Conservation (phyloP, 495 filamentous ascomycete species). For the Penicillium coffeae region DNA sequence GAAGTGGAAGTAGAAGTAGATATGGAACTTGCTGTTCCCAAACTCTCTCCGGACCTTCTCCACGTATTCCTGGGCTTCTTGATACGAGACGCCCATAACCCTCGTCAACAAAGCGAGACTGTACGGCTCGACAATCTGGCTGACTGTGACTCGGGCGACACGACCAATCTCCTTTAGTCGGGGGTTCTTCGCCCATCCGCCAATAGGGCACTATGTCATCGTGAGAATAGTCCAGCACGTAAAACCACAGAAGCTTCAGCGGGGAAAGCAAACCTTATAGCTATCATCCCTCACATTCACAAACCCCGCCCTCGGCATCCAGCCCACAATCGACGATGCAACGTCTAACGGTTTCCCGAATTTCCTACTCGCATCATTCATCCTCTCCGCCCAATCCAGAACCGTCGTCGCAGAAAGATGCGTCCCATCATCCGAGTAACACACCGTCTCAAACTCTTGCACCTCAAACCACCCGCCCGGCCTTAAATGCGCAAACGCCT, state of each 20-base stretch:
- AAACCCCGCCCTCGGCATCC: conserved; percentile 34
- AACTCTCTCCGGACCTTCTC: conserved; percentile 33
- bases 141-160: conserved; percentile 29
- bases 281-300: conserved; percentile 33
- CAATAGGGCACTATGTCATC: conserved; percentile 33
- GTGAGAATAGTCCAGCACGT: background rate
- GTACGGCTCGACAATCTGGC: conserved; percentile 49
- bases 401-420: conserved; percentile 21
- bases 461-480: conserved; percentile 55
- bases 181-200: conserved; percentile 49
- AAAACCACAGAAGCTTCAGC: too few relatives aligned
- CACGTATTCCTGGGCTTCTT: conserved; percentile 33
- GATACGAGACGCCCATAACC: conserved; percentile 43
- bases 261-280: conserved; percentile 32
- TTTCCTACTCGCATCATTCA: conserved; percentile 29
- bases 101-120: conserved; percentile 53
- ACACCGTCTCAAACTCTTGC: conserved; percentile 46
- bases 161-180: conserved; percentile 49
- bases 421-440: conserved; percentile 38
- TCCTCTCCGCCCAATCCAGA: conserved; percentile 21
- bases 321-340: conserved; percentile 16
- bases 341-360: conserved; percentile 42
- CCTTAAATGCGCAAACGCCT: conserved; percentile 39
- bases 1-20: conserved; percentile 36
- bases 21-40: conserved; percentile 26